Conservation (phyloP, 176 grass and related monocot species). For the Tuctoria greenei region DNA sequence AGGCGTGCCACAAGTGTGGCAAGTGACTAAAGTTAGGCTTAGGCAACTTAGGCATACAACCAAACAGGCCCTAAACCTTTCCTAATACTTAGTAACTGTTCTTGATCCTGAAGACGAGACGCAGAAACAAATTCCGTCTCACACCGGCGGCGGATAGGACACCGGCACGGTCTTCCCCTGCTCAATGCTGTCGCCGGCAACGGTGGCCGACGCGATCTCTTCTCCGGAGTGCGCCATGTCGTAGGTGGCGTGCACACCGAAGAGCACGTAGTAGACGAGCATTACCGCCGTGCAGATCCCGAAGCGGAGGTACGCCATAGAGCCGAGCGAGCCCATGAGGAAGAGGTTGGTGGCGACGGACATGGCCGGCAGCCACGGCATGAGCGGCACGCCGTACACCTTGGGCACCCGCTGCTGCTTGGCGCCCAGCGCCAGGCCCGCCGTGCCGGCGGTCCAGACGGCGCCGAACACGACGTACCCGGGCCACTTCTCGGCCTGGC, state of each 20-base stretch:
- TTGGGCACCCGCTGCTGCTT: slow-evolving; percentile 36
- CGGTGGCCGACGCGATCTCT: background rate
- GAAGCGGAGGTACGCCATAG: slow-evolving; percentile 43
- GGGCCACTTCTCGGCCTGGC: slow-evolving; percentile 22
- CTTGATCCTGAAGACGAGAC: background rate
- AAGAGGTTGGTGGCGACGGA: slow-evolving; percentile 54
- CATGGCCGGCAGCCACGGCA: slow-evolving; percentile 54
- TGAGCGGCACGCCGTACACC: slow-evolving; percentile 56
- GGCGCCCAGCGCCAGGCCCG: slow-evolving; percentile 36
- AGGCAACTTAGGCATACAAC: too few relatives aligned
- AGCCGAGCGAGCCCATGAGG: slow-evolving; percentile 57
- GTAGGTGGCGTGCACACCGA: slow-evolving; percentile 59
- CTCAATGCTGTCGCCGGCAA: background rate
- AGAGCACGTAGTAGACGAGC: slow-evolving; percentile 59
- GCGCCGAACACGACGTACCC: slow-evolving; percentile 37
- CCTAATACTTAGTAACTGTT: background rate
- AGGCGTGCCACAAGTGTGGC: too few relatives aligned
- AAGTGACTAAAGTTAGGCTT: too few relatives aligned
- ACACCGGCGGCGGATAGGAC: background rate
- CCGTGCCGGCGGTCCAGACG: slow-evolving; percentile 36
- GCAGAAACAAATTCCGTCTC: background rate
- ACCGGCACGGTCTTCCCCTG: slow-evolving; percentile 23
- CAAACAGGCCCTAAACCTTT: too few relatives aligned
- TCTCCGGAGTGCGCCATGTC: slow-evolving; percentile 36
- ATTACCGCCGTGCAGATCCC: slow-evolving; percentile 53